Percentiles rank a stretch among this genome's conserved stretches.
These are phyloP conservation scores for Leishmania braziliensis DNA, from an alignment of 208 protist genomes.

Conservation along the genomic window DNA sequence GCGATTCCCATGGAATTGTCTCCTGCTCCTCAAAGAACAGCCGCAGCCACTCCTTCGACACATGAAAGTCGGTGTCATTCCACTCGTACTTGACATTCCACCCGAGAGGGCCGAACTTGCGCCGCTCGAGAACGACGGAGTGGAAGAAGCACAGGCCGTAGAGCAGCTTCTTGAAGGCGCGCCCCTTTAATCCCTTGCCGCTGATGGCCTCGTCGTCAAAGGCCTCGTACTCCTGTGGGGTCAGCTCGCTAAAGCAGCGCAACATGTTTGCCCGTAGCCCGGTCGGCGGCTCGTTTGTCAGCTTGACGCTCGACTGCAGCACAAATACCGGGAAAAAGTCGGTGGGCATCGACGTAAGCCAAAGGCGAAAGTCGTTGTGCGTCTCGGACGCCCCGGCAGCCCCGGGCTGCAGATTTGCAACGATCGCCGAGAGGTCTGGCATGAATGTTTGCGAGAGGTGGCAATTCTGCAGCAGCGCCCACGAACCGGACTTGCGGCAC, in stretches of 20 bases:
- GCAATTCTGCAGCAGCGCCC: constrained; percentile 98
- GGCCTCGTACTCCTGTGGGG: constrained; percentile 78
- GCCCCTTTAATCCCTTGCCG: constrained; percentile 58
- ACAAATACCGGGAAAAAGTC: constrained; percentile 98
- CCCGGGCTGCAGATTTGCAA: constrained; percentile 74
- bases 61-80: constrained; percentile 97
- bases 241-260: constrained; percentile 92
- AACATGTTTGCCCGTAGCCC: constrained; percentile 96
- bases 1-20: constrained; percentile 96
- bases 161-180: constrained; percentile 95
- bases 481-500: constrained; percentile 88
- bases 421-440: constrained; percentile 94
- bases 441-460: constrained; percentile 97
- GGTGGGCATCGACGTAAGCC: constrained; percentile 98
- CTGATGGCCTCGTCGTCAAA: constrained; percentile 53
- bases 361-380: constrained; percentile 95
- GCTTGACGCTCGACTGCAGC: constrained; percentile 97
- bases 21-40: constrained; percentile 97
- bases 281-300: constrained; percentile 98
- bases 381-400: constrained; percentile 37
- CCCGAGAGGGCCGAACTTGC: constrained; percentile 97
- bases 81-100: constrained; percentile 99
- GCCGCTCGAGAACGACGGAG: constrained; percentile 94
- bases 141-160: constrained; percentile 98
- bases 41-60: constrained; percentile 94